Evolutionary conservation across 805 yeast genomes (phyloP), one percentile per base, ranked within the genome.

Genomic region (Yarrowia yakushimensis): DNA sequence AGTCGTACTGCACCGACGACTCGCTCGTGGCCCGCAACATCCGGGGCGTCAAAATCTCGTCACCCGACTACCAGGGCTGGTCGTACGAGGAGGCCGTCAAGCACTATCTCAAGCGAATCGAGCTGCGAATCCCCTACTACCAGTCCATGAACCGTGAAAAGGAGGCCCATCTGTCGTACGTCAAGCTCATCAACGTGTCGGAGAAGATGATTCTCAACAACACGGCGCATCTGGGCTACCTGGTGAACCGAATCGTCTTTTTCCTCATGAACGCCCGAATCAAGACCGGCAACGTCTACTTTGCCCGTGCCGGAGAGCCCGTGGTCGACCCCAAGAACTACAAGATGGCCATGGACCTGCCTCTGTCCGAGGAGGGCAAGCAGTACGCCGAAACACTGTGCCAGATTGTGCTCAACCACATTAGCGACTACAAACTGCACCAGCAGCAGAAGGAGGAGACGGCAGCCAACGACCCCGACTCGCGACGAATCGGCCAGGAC

Each of bases 171-270:
- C 77, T 91, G 62, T 82, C 88, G 25, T 94, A 84, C 74, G 86
- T 94, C 71, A 90, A 92, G 74, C 85, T 90, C 69, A 87, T 88
- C 70, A 92, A 94, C 72, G 93, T 92, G 74, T 97, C 97, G 17
- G 94, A 90, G 71, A 76, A 87, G 66, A 80, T 93, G 63, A 85
- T 88, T 46, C 81, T 92, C 64, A 88, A 90, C 75, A 84, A 88
- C 70, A 85, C 92, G 41, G 62, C 50, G 10, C 87, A 87, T 66
- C 83, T 90, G 69, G 97, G 97, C 17, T 94, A 93, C 73, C 79
- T 94, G 72, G 85, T 90, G 64, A 90, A 93, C 72, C 87, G 94
- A 70, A 94, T 94, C 57, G 91, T 94, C 25, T 90, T 90, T 73
- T 94, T 90, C 73, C 78, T 94, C 72, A 89, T 94, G 90, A 94